Conservation (phyloP, 805 yeast species). For the Candida montana region DNA sequence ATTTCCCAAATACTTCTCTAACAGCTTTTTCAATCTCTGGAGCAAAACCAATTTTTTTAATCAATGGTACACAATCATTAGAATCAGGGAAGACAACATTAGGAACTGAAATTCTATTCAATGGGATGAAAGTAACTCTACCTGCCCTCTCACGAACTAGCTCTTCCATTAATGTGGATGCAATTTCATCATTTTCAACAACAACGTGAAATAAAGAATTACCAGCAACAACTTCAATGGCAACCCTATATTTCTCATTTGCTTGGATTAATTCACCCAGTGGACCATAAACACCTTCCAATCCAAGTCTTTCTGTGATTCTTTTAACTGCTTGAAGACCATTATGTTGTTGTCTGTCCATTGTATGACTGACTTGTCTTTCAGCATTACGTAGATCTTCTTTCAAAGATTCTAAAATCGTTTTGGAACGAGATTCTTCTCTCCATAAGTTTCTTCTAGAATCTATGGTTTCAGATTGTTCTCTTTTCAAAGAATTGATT, state of each 20-base stretch:
- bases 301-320: constrained; percentile 53
- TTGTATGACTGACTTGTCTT: constrained; percentile 59
- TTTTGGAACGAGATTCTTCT: constrained; percentile 59
- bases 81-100: constrained; percentile 53
- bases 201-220: constrained; percentile 80
- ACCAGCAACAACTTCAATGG: constrained; percentile 89
- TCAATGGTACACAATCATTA: constrained; percentile 65
- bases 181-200: constrained; percentile 83
- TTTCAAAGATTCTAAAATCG: constrained; percentile 48
- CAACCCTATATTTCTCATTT: constrained; percentile 74
- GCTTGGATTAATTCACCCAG: constrained; percentile 79
- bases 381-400: constrained; percentile 54
- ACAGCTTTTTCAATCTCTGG: constrained; percentile 59
- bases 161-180: constrained; percentile 72
- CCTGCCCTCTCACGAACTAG: constrained; percentile 67
- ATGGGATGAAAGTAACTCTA: constrained; percentile 85
- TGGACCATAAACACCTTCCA: constrained; percentile 73
- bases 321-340: constrained; percentile 68
- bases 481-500: constrained; percentile 30
- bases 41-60: constrained; percentile 65
- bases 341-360: constrained; percentile 62
- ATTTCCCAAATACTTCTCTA: constrained; percentile 72
- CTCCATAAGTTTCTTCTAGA: constrained; percentile 74
- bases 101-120: constrained; percentile 54
- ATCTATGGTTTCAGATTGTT: constrained; percentile 48